Percentiles rank a stretch among this genome's conserved stretches.
phyloP scores from a whole-genome alignment of 2,329 filamentous ascomycete species.

The Teratosphaeria viscida region DNA sequence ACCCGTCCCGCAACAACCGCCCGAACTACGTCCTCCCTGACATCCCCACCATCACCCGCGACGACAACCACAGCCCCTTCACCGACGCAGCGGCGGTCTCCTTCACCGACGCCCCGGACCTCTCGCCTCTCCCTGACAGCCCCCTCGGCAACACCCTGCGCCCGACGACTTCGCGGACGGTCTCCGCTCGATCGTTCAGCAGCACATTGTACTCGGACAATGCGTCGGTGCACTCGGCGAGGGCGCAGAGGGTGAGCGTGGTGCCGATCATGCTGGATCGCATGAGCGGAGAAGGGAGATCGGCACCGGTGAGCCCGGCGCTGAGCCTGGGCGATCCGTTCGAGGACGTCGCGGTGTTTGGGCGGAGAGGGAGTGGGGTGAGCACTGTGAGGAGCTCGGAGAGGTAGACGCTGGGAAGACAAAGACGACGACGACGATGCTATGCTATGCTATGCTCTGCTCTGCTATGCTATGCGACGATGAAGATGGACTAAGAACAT shows the following conservation, averaged over 20 bases:
- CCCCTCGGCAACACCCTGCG: neutral
- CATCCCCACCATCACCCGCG: conserved; percentile 10
- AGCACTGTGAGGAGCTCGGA: neutral
- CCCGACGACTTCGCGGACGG: neutral
- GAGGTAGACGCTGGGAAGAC: neutral
- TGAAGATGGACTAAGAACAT: neutral
- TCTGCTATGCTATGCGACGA: neutral
- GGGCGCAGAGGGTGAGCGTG: neutral
- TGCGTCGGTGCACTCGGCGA: neutral
- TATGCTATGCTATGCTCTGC: neutral
- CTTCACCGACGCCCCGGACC: too few species aligned
- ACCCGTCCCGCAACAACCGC: conserved; percentile 1
- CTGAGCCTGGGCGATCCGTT: neutral
- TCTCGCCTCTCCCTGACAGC: neutral
- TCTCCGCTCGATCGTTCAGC: neutral
- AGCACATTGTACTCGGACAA: neutral
- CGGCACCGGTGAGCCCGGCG: neutral
- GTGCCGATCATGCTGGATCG: neutral
- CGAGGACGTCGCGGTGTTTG: neutral
- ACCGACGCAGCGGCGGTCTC: neutral
- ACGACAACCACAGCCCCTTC: conserved; percentile 1
- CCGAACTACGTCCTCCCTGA: conserved; percentile 4
- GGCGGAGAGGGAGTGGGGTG: neutral
- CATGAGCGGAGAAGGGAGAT: neutral
- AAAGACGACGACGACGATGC: neutral